Evolutionary conservation across 108 stramenopile species (phyloP), one percentile per base, ranked within the genome.

Genomic region (Nitzschia sp.): DNA sequence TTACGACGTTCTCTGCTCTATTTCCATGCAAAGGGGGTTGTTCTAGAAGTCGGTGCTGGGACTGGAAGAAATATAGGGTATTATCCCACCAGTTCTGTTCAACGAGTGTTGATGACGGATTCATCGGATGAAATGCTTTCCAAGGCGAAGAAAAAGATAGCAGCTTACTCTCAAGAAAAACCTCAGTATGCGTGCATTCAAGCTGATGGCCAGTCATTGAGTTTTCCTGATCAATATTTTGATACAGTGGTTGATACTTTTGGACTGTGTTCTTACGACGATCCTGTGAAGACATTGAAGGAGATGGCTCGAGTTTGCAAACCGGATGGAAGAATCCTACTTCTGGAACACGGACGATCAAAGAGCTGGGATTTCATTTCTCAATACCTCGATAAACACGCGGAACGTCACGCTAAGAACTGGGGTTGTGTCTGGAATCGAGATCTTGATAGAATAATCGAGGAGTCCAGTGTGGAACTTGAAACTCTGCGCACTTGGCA

Each of bases 351-450:
- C 70, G 93, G 93, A 3, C 75, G 88, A 32, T 75, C 79, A 9
- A 84, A 90, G 52, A 63, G 82, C 9, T 90, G 80, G 69, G 54
- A 75, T 32, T 82, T 75, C 19, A 72, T 90, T 15, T 72, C 81
- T 15, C 47, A 79, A 0, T 87, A 87, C 57, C 79, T 89, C 45
- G 89, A 93, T 54, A 82, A 86, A 29, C 77, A 92, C 57, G 92
- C 93, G 4, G 87, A 90, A 62, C 59, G 90, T 5, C 92, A 94
- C 35, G 89, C 82, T 1, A 82, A 80, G 54, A 91, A 92, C 44
- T 97, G 96, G 94, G 96, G 96, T 9, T 97, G 96, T 50, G 82
- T 90, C 0, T 95, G 91, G 89, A 95, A 95, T 71, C 61, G 94
- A 54, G 93, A 95, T 61, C 84, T 94, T 38, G 90, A 88, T 60